Base-by-base conservation (phyloP, 108 stramenopile species). In the Licmophora abbreviata region DNA sequence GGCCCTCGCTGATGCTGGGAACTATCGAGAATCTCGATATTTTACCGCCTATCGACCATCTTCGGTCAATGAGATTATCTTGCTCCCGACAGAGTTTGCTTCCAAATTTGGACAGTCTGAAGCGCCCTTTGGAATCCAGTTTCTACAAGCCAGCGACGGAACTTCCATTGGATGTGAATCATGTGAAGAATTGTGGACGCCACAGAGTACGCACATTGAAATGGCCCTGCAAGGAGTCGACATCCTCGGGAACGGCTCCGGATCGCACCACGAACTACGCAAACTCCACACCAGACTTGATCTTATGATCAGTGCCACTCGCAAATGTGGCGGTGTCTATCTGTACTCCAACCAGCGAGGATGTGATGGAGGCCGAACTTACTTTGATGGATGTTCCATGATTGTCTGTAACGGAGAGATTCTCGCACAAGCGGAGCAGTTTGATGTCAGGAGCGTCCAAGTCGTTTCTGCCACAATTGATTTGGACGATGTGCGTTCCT, bases 171-270 rank as follows among this genome's bases (percentile, higher is more conserved):
- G 92, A 42, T 83, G 85, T 35, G 98, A 99, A 76, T 85, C 88
- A 45, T 99, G 98, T 59, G 98, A 97, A 69, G 98, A 99, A 71
- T 71, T 99, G 2, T 99, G 95, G 93, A 95, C 95, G 3, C 94
- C 96, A 0, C 56, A 65, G 24, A 54, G 83, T 20, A 79, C 95
- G 1, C 96, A 99, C 68, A 94, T 99, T 59, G 70, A 75, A 23
- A 49, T 94, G 52, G 68, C 76, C 11, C 55, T 99, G 14, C 66
- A 77, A 6, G 98, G 98, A 3, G 95, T 96, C 10, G 95, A 99
- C 38, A 93, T 99, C 54, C 79, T 96, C 44, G 91, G 89, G 0
- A 99, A 99, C 60, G 98, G 95, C 3, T 83, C 79, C 24, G 98
- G 94, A 5, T 83, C 81, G n/a, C 96, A 99, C 69, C 96, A 97